Base-by-base conservation (phyloP, 768 basidiomycete genomes). In the Fibroporia radiculosa region DNA sequence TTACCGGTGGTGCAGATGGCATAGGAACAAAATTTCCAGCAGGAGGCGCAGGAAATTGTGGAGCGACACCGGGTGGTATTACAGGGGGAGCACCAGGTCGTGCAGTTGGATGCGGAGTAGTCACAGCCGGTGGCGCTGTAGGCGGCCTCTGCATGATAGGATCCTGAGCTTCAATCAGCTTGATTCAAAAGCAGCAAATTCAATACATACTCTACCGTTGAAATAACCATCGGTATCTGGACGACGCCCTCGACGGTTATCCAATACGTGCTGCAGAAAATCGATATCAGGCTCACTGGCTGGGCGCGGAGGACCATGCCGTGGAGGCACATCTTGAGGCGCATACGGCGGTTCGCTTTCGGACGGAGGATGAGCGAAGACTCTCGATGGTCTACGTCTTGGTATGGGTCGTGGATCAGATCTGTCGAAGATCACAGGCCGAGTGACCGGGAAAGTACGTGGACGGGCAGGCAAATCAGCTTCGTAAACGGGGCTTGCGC, bases 1-100 rank as follows among this genome's bases (percentile, higher is more conserved):
- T 61, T 50, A 81, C 80, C 32, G 77, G 79, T 35, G 72, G 72
- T 23, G 67, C 42, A 18, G 54, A 45, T 3, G 42, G 23, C 20
- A 41, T 20, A 7, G 25, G 25, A 8, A 23, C 28, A 23, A 31
- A 31, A 11, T n/a, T 18, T 5, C 16, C 4, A 20, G 43, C 33
- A 18, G n/a, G 40, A 13, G 40, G 33, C 4, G 43, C 16, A 36
- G 33, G 6, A 4, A 20, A 20, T 27, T 20, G 27, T n/a, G n/a
- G n/a, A n/a, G 36, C 20, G 20, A 25, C 25, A 42, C 34, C 32
- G 2, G 46, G 46, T 12, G 40, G 46, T 12, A 38, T 26, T 5
- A 24, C 22, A 16, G 41, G 26, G 11, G 42, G 25, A 27, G 6
- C 42, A 44, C 18, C 22, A 34, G 42, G 26, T n/a, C 26, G 5